Conservation (phyloP, 225 moss, liverwort and hornwort species). For the Sphagnum tenellum region DNA sequence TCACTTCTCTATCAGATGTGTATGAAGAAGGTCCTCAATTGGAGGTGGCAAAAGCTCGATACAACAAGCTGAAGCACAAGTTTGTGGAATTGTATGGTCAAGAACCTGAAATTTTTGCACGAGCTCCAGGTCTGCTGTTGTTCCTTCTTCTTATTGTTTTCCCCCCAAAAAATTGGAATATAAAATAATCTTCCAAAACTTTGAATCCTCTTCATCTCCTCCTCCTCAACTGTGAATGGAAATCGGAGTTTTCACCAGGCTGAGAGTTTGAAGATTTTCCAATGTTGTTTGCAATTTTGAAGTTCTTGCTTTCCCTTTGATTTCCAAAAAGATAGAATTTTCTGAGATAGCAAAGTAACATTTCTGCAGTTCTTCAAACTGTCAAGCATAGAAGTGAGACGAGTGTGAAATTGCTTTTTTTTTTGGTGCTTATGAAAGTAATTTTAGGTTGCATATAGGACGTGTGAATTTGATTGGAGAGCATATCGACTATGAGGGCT, state of each 20-base stretch:
- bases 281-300: not conserved
- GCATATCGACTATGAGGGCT: constrained; percentile 98
- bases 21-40: constrained; percentile 60
- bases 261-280: not conserved
- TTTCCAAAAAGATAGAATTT: not conserved
- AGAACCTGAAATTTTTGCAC: constrained; percentile 70
- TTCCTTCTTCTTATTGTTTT: too few relatives aligned
- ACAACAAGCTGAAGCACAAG: constrained; percentile 38
- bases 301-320: not conserved
- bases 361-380: not conserved
- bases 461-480: constrained; percentile 96
- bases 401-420: too few relatives aligned
- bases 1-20: constrained; percentile 48
- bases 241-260: not conserved
- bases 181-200: too few relatives aligned
- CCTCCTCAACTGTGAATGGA: not conserved
- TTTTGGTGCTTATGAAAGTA: not conserved
- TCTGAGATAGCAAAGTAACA: not conserved
- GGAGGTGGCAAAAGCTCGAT: constrained; percentile 41
- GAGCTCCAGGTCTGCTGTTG: constrained; percentile 62
- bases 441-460: constrained; percentile 26
- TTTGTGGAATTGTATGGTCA: constrained; percentile 56
- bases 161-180: too few relatives aligned
- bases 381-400: not conserved
- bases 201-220: not conserved